Evolutionary conservation across 805 yeast species (phyloP).

Genomic region (Wickerhamiella bombiphila): DNA sequence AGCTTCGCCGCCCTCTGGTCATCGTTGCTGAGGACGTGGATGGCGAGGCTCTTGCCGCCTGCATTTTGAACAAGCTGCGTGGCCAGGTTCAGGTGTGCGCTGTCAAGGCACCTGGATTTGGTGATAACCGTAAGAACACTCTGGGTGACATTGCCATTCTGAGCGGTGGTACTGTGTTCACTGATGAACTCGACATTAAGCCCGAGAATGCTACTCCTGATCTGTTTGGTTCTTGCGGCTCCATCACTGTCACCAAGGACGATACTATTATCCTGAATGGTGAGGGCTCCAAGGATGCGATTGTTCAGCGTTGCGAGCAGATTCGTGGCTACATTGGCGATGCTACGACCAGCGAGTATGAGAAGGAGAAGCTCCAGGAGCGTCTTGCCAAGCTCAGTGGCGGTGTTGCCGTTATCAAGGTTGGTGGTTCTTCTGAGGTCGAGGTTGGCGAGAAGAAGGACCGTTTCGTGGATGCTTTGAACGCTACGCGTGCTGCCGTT

Average conservation of each 20-base stretch:
- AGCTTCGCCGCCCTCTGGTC: conserved; percentile 80
- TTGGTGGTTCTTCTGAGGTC: conserved; percentile 93
- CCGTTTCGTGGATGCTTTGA: conserved; percentile 94
- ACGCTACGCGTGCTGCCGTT: conserved; percentile 98
- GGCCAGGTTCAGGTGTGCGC: conserved; percentile 97
- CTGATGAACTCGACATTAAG: conserved; percentile 89
- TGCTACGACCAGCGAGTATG: conserved; percentile 66
- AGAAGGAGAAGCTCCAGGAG: conserved; percentile 92
- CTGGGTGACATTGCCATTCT: conserved; percentile 89
- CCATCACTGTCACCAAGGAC: conserved; percentile 85
- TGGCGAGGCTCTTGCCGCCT: conserved; percentile 97
- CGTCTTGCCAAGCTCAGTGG: conserved; percentile 93
- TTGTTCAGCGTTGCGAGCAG: conserved; percentile 82
- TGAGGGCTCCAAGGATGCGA: conserved; percentile 69
- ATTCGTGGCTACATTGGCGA: conserved; percentile 71
- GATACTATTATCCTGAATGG: conserved; percentile 92
- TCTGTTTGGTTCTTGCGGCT: conserved; percentile 79
- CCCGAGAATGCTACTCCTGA: conserved; percentile 90
- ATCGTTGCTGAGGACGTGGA: conserved; percentile 92
- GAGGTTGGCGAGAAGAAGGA: conserved; percentile 99
- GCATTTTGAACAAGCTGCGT: conserved; percentile 90
- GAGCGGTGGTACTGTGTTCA: conserved; percentile 76
- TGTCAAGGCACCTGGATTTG: conserved; percentile 98
- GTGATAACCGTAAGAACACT: conserved; percentile 95
- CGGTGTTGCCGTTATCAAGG: conserved; percentile 96